Evolutionary conservation across 192 early-diverging fungal genomes (phyloP).

Genomic region (Coemansia javaensis): DNA sequence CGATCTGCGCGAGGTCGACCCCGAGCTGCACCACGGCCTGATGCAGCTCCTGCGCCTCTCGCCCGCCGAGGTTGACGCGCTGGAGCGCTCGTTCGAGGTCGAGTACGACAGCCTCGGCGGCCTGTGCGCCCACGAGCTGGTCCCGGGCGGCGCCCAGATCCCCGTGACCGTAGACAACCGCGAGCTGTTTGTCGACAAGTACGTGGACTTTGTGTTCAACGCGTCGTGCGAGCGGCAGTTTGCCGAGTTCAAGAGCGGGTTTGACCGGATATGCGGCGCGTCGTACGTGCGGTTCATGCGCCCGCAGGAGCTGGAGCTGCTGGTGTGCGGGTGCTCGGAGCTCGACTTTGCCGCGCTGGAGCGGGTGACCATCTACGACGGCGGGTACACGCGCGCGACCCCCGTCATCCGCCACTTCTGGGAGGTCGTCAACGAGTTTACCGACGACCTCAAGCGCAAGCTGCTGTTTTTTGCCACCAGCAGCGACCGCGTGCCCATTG

Average conservation of each 20-base stretch:
- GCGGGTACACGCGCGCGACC: slow-evolving; percentile 65
- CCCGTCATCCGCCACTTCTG: slow-evolving; percentile 76
- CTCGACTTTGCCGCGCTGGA: slow-evolving; percentile 81
- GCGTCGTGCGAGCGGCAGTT: slow-evolving; percentile 65
- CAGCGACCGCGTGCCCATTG: slow-evolving; percentile 85
- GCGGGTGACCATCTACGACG: slow-evolving; percentile 77
- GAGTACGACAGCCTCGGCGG: slow-evolving; percentile 67
- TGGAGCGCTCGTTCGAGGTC: slow-evolving; percentile 79
- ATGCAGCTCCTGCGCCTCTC: slow-evolving; percentile 62
- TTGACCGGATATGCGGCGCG: slow-evolving; percentile 54
- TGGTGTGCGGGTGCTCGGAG: slow-evolving; percentile 80
- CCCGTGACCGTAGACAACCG: slow-evolving; percentile 69
- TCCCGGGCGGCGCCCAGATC: slow-evolving; percentile 59
- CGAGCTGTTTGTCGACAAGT: slow-evolving; percentile 74
- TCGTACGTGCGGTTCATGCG: slow-evolving; percentile 64
- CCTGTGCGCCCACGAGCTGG: slow-evolving; percentile 58
- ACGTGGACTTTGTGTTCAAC: slow-evolving; percentile 75
- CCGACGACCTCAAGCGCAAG: slow-evolving; percentile 77
- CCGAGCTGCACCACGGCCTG: slow-evolving; percentile 71
- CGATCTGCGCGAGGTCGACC: slow-evolving; percentile 74
- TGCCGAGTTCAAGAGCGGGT: slow-evolving; percentile 75
- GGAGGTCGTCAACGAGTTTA: slow-evolving; percentile 77
- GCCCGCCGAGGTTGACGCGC: slow-evolving; percentile 64
- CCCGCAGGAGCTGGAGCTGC: slow-evolving; percentile 83
- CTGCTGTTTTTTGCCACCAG: slow-evolving; percentile 90